Percentiles rank a stretch among this genome's conserved stretches.
Conservation (phyloP, 2,329 filamentous ascomycete species). For the Hypoxylon sp. region DNA sequence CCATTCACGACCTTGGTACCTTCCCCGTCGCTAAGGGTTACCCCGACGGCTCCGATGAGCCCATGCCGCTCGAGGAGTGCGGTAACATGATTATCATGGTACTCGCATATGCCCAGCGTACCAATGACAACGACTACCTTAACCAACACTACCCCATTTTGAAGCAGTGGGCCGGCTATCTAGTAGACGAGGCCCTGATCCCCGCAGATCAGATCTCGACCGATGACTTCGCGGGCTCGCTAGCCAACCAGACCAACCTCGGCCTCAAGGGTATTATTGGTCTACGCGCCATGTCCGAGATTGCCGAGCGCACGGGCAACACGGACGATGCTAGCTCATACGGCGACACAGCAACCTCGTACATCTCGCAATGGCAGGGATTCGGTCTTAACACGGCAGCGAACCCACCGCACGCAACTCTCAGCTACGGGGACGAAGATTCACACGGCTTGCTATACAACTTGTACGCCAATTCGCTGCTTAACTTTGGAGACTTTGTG, state of each 20-base stretch:
- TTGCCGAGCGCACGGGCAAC: constrained; percentile 74
- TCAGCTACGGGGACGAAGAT: constrained; percentile 78
- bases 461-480: constrained; percentile 82
- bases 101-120: constrained; percentile 74
- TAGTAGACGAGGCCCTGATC: constrained; percentile 81
- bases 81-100: constrained; percentile 89
- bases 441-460: constrained; percentile 79
- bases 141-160: constrained; percentile 78
- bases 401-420: constrained; percentile 75
- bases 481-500: constrained; percentile 80
- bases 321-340: constrained; percentile 71
- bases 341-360: constrained; percentile 73
- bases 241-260: constrained; percentile 84
- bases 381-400: constrained; percentile 78
- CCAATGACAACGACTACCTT: constrained; percentile 69
- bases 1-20: constrained; percentile 81
- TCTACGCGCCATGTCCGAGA: constrained; percentile 82
- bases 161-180: constrained; percentile 83
- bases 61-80: constrained; percentile 83
- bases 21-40: constrained; percentile 82
- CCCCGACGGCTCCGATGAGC: constrained; percentile 77
- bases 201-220: constrained; percentile 84
- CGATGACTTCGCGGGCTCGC: constrained; percentile 85
- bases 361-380: constrained; percentile 80
- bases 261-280: constrained; percentile 88